Evolutionary conservation across 2,329 filamentous ascomycete species (phyloP).

Genomic region (Phoma sp.): DNA sequence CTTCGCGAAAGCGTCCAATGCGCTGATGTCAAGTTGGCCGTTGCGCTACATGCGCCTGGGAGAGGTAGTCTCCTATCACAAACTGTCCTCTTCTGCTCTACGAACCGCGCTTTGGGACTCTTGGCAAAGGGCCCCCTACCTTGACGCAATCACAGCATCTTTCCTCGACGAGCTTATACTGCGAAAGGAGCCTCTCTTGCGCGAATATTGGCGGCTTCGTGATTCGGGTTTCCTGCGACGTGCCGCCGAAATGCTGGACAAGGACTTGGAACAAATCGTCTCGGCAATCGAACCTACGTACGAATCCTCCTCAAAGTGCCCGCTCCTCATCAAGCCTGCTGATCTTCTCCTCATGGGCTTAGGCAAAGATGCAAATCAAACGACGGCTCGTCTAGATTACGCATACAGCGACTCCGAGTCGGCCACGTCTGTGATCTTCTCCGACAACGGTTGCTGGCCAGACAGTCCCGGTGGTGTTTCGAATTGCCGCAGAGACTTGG

Average conservation of each 20-base stretch:
- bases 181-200: too few relatives aligned
- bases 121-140: background rate
- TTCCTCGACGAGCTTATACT: background rate
- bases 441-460: constrained; percentile 53
- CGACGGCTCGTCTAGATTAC: background rate
- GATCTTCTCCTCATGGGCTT: background rate
- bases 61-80: background rate
- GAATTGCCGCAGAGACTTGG: constrained; percentile 52
- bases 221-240: too few relatives aligned
- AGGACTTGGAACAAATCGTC: too few relatives aligned
- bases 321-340: background rate
- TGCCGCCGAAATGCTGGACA: too few relatives aligned
- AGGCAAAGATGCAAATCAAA: background rate
- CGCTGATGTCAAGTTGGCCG: background rate
- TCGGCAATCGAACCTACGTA: too few relatives aligned
- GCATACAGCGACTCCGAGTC: background rate
- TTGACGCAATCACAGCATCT: background rate
- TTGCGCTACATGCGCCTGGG: too few relatives aligned
- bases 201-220: too few relatives aligned
- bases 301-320: too few relatives aligned
- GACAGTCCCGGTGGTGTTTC: constrained; percentile 54
- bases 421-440: background rate
- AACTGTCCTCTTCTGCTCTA: background rate
- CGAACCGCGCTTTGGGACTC: background rate
- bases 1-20: background rate